Conservation (phyloP, 495 filamentous ascomycete genomes). For the Pyrenula massariospora region DNA sequence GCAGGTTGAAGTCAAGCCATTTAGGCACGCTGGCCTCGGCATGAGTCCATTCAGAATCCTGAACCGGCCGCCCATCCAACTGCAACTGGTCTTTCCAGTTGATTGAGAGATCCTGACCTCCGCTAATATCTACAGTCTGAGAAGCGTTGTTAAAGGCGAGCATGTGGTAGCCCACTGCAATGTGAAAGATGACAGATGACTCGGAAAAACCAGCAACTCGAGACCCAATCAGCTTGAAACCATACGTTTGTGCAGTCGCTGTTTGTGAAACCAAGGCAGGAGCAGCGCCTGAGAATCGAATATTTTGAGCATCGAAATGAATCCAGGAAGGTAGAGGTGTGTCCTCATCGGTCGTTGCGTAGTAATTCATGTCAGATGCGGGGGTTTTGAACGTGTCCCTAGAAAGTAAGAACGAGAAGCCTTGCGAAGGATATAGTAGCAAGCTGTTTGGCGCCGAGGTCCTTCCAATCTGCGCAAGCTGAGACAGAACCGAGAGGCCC, state of each 20-base stretch:
- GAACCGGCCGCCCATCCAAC: slow-evolving; percentile 47
- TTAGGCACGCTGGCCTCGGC: slow-evolving; percentile 42
- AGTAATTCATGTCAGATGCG: slow-evolving; percentile 45
- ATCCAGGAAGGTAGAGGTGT: slow-evolving; percentile 85
- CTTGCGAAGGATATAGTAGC: slow-evolving; percentile 29
- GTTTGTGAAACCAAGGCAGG: slow-evolving; percentile 50
- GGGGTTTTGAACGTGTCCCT: slow-evolving; percentile 36
- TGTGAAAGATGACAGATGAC: slow-evolving; percentile 49
- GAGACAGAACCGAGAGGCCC: slow-evolving; percentile 31
- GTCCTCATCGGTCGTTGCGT: slow-evolving; percentile 64
- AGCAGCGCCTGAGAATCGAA: slow-evolving; percentile 66
- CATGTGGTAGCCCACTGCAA: slow-evolving; percentile 59
- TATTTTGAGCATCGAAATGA: slow-evolving; percentile 47
- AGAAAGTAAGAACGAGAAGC: slow-evolving; percentile 34
- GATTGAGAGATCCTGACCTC: slow-evolving; percentile 43
- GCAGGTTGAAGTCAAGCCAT: slow-evolving; percentile 60
- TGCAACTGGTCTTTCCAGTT: slow-evolving; percentile 40
- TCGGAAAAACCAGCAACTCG: slow-evolving; percentile 70
- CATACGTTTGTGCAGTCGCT: slow-evolving; percentile 59
- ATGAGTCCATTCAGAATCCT: slow-evolving; percentile 29
- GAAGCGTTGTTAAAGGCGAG: slow-evolving; percentile 46
- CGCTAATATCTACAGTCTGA: slow-evolving; percentile 47
- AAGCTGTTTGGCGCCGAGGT: slow-evolving; percentile 34
- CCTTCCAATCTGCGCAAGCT: slow-evolving; percentile 32
- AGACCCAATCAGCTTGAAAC: slow-evolving; percentile 64